phyloP scores from a whole-genome alignment of 495 filamentous ascomycete species.

The Penicillium psychrofluorescens region DNA sequence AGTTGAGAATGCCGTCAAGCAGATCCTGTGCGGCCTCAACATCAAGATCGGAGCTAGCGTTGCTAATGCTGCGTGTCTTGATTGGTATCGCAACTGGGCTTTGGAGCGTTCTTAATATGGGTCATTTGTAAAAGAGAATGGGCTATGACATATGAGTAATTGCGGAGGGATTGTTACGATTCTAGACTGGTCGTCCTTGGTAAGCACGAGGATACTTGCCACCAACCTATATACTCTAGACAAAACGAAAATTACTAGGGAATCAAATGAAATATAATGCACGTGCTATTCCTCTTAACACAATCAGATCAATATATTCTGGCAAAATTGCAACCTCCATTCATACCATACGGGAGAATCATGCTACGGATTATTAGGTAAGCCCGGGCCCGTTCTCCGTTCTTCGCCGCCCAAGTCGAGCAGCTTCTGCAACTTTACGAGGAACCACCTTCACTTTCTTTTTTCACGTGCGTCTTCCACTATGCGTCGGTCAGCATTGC shows the following conservation, averaged over 20 bases:
- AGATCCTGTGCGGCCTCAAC: conserved; percentile 81
- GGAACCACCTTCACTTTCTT: too few relatives aligned
- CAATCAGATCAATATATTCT: too few relatives aligned
- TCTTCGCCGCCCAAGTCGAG: neutral
- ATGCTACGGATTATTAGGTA: too few relatives aligned
- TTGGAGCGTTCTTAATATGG: conserved; percentile 23
- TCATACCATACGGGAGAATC: too few relatives aligned
- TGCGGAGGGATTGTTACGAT: neutral
- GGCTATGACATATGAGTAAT: too few relatives aligned
- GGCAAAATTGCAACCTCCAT: too few relatives aligned
- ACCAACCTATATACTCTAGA: too few relatives aligned
- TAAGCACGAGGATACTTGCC: too few relatives aligned
- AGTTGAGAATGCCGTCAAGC: conserved; percentile 88
- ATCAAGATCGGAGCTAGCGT: conserved; percentile 83
- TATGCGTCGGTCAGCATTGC: conserved; percentile 42
- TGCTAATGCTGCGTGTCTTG: conserved; percentile 74
- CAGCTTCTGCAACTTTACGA: conserved; percentile 3
- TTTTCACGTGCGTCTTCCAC: conserved; percentile 1
- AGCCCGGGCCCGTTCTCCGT: neutral
- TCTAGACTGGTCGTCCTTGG: neutral
- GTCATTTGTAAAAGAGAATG: neutral
- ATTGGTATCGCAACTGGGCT: conserved; percentile 77
- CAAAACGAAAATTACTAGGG: too few relatives aligned
- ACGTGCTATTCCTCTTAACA: too few relatives aligned
- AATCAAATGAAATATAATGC: too few relatives aligned